Base-by-base conservation (phyloP, 2,329 filamentous ascomycete species). In the Apiospora sp. region DNA sequence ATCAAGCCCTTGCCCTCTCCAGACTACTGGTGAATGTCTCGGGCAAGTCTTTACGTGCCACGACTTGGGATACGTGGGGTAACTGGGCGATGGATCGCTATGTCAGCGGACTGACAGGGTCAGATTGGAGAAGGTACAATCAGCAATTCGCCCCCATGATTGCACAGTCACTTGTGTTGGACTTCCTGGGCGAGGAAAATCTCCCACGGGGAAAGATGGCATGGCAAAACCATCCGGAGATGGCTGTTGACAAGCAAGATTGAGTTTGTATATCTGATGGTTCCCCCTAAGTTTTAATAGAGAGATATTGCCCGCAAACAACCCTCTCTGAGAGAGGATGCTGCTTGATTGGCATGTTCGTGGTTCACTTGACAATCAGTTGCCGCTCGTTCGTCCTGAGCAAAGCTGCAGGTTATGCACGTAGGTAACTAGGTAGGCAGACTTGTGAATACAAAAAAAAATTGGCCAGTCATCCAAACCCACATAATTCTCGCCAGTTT, bases 81-180 rank as follows among this genome's bases (percentile, higher is more conserved):
- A 19, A 7, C 14, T 70, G 69, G 69, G 19, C 61, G 22, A 54
- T 51, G 27, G 69, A 61, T 27, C 48, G 69, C 19, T 70, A 51
- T 43, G 27, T 70, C 34, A 70, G 41, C 22, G 30, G 13, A 16
- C 34, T 41, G 10, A 70, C 24, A 12, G 69, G 37, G 6, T 34
- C 46, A 43, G 69, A 70, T 61, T 44, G 69, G 69, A 61, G 10
- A 24, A 70, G 48, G 43, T 70, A 70, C 49, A 34, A 70, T 24
- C 10, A 44, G 5, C 37, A 34, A n/a, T 69, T 70, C 34, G 49
- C 34, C 4, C 51, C 69, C 51, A 30, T 70, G 41, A 70, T 70
- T 19, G 14, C 46, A n/a, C 69, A 10, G 24, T 54, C 48, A 10
- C 48, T 61, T 22, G 69, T 70, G 46, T 22, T 70, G 24, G 12